Conservation (phyloP, 441 rosid genomes). For the Eutrema salsugineum region DNA sequence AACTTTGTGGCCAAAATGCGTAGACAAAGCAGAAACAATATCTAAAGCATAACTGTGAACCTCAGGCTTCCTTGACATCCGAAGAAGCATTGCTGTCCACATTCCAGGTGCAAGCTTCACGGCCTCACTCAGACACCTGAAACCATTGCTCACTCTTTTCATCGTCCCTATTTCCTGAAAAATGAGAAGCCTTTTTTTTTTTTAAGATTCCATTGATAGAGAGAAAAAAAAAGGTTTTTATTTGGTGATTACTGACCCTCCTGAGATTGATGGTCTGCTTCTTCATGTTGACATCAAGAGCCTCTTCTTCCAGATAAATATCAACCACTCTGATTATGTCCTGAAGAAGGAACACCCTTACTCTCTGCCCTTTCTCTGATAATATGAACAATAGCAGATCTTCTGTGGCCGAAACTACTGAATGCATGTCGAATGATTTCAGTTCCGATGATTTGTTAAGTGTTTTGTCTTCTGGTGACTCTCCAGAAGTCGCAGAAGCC, state of each 20-base stretch:
- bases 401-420: slow-evolving; percentile 93
- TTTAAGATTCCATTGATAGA: not conserved
- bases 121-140: slow-evolving; percentile 51
- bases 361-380: slow-evolving; percentile 81
- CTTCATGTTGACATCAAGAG: slow-evolving; percentile 32
- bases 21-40: slow-evolving; percentile 49
- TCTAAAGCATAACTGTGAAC: slow-evolving; percentile 53
- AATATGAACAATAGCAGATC: slow-evolving; percentile 82
- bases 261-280: slow-evolving; percentile 1
- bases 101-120: slow-evolving; percentile 73
- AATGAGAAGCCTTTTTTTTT: not conserved
- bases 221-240: not conserved
- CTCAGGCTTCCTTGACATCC: slow-evolving; percentile 62
- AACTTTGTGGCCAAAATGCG: slow-evolving; percentile 47
- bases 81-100: slow-evolving; percentile 79
- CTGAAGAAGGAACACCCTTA: slow-evolving; percentile 72
- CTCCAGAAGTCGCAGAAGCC: slow-evolving; percentile 53
- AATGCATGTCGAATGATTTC: slow-evolving; percentile 83
- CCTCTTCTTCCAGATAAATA: slow-evolving; percentile 53
- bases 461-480: slow-evolving; percentile 33
- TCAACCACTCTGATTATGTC: slow-evolving; percentile 77
- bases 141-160: slow-evolving; percentile 56
- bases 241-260: not conserved
- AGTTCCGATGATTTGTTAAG: slow-evolving; percentile 45
- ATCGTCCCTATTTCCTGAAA: slow-evolving; percentile 48